Base-by-base conservation (phyloP, 2,329 filamentous ascomycete species). In the Scytalidium sp. region DNA sequence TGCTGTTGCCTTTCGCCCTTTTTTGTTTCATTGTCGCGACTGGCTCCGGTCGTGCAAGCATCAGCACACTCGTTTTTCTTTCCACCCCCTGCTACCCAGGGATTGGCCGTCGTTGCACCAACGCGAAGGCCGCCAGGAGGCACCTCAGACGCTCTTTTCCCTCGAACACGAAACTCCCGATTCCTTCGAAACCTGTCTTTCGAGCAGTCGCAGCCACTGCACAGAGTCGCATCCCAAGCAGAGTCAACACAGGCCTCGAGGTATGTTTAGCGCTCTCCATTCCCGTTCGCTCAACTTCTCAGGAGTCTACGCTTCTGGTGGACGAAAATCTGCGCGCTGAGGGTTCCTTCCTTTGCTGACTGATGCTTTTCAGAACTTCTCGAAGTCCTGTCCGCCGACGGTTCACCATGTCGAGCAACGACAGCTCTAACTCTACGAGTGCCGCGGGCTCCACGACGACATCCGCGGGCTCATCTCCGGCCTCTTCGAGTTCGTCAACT, bases 391-490 rank as follows among this genome's bases (percentile, higher is more conserved):
- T 36, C 4, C 32, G 32, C 17, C 32, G 54, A 41, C 56, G 56
- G 40, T 64, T 56, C 58, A 56, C 32, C 15, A 60, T 61, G 47
- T 53, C 56, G 51, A 47, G 51, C 41, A 19, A 17, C 20, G 49
- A 50, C 23, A 64, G 61, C 51, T 57, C 59, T 53, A 58, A 56
- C 50, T 60, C 60, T 55, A 58, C 63, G 46, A 48, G 59, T 40
- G 47, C 58, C 55, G 15, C 44, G 20, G 2, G 19, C 23, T 23
- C 49, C 13, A 15, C 51, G 46, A 41, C 57, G 39, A 44, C 53
- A 46, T 52, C 41, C 48, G 49, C 50, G 41, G 53, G 52, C 43
- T 41, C 50, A 46, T 32, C 54, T 45, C 25, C 48, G 44, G 41
- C 50, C n/a, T 51, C 51, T 13, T 52, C 58, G 41, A 63, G 57